Percentiles rank a stretch among this genome's conserved stretches.
Evolutionary conservation across 2,329 filamentous ascomycete genomes (phyloP).

Genomic region (Cordyceps cateniannulata): DNA sequence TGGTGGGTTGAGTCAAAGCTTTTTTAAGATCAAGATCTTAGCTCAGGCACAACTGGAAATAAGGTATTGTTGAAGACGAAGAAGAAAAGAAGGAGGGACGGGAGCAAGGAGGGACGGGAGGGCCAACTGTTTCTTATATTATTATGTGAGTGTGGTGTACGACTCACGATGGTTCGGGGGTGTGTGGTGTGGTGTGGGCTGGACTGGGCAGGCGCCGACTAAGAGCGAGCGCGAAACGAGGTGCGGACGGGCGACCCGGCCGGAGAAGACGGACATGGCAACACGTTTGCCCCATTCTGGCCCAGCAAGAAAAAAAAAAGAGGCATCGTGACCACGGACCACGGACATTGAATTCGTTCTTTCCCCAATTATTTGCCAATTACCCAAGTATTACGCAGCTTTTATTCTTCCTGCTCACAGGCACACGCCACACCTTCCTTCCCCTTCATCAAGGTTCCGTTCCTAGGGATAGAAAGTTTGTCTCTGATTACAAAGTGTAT

Average conservation of each 20-base stretch:
- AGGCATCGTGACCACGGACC: background rate
- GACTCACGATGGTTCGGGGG: conserved; percentile 10
- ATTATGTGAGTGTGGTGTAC: conserved; percentile 3
- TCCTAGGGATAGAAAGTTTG: background rate
- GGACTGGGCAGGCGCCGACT: conserved; percentile 7
- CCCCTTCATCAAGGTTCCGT: background rate
- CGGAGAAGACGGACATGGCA: conserved; percentile 6
- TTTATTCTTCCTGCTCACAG: background rate
- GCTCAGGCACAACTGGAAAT: conserved; percentile 10
- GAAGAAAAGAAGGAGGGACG: background rate
- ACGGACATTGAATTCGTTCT: background rate
- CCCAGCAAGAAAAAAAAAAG: background rate
- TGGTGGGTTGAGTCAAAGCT: background rate
- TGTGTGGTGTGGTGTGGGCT: background rate
- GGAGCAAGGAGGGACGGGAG: background rate
- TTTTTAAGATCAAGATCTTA: conserved; percentile 3
- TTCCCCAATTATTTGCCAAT: background rate
- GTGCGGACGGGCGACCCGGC: conserved; percentile 11
- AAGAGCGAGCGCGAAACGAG: conserved; percentile 8
- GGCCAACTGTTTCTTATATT: conserved; percentile 13
- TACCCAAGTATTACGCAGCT: background rate
- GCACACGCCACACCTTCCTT: background rate
- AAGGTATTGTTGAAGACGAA: background rate
- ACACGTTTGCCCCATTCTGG: conserved; percentile 1
- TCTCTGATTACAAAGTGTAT: background rate